These are phyloP conservation scores for Oryza meyeriana DNA, from an alignment of 176 grass and related monocot species.

Conservation along the genomic window DNA sequence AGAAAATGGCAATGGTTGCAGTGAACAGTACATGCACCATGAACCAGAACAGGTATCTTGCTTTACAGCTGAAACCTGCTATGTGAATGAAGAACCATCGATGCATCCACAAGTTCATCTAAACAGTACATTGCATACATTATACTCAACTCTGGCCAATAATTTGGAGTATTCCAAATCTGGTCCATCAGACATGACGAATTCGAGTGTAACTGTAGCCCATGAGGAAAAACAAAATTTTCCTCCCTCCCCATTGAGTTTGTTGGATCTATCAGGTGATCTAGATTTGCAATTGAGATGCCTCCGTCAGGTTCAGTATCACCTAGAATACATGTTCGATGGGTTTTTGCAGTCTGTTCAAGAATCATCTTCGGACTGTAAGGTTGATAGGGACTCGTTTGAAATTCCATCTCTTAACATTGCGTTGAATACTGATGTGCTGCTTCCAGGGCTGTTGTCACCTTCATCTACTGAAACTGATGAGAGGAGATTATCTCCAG, in stretches of 20 bases:
- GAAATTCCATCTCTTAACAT: conserved; percentile 14
- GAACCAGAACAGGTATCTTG: conserved; percentile 10
- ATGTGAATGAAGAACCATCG: background rate
- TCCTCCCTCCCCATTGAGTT: conserved; percentile 22
- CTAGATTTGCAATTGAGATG: conserved; percentile 58
- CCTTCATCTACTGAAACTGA: conserved; percentile 37
- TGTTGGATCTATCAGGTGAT: conserved; percentile 60
- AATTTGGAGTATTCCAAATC: conserved; percentile 16
- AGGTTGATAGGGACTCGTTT: conserved; percentile 4
- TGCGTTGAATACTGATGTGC: conserved; percentile 11
- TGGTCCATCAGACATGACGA: conserved; percentile 8
- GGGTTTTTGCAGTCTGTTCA: conserved; percentile 40
- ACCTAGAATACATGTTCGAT: conserved; percentile 57
- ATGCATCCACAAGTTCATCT: conserved; percentile 10
- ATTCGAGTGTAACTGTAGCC: background rate
- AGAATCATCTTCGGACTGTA: conserved; percentile 28
- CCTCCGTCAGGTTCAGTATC: conserved; percentile 61
- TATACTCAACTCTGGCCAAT: conserved; percentile 6
- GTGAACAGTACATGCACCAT: conserved; percentile 1
- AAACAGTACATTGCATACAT: background rate
- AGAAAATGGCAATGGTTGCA: conserved; percentile 17
- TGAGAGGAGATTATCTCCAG: conserved; percentile 33
- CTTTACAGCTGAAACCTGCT: background rate
- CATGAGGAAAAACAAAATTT: background rate
- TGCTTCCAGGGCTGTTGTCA: background rate